Percentiles rank a stretch among this genome's conserved stretches.
Evolutionary conservation across 108 stramenopile species (phyloP).

Genomic region (Cyclotella choctawhatcheeana): DNA sequence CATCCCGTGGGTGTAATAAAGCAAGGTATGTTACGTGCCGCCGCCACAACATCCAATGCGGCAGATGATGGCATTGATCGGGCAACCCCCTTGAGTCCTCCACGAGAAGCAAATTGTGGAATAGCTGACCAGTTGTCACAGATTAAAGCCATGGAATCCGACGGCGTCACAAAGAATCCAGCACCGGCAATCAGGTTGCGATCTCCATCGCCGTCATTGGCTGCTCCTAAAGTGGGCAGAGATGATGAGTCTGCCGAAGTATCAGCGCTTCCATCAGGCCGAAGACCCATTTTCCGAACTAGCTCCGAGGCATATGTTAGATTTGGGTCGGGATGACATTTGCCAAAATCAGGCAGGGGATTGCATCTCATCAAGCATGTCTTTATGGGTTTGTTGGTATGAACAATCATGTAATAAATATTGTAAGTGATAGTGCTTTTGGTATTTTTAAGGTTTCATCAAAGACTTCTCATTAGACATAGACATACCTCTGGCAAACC

Average conservation of each 20-base stretch:
- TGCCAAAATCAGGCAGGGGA: slow-evolving; percentile 95
- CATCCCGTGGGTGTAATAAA: slow-evolving; percentile 99
- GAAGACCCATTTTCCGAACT: slow-evolving; percentile 91
- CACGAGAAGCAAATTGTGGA: slow-evolving; percentile 90
- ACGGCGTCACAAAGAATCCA: slow-evolving; percentile 98
- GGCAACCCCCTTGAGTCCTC: slow-evolving; percentile 95
- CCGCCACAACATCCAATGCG: slow-evolving; percentile 96
- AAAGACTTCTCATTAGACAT: too few relatives aligned
- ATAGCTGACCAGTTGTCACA: slow-evolving; percentile 96
- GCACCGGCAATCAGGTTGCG: slow-evolving; percentile 98
- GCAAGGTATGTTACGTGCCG: slow-evolving; percentile 78
- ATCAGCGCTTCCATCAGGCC: slow-evolving; percentile 80
- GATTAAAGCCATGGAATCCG: slow-evolving; percentile 97
- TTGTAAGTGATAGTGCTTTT: too few relatives aligned
- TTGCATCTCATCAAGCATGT: slow-evolving; percentile 86
- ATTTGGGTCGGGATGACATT: slow-evolving; percentile 99
- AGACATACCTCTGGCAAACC: slow-evolving; percentile 82
- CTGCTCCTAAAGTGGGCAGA: slow-evolving; percentile 92
- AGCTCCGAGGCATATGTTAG: slow-evolving; percentile 96
- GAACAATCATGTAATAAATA: too few relatives aligned
- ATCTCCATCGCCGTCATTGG: slow-evolving; percentile 99
- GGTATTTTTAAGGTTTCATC: too few relatives aligned
- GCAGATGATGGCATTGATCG: slow-evolving; percentile 98
- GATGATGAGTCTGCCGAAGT: slow-evolving; percentile 36
- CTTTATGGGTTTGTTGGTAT: too few relatives aligned